These are phyloP conservation scores for Eragrostis nindensis DNA, from an alignment of 176 grass and related monocot species.

Conservation along the genomic window DNA sequence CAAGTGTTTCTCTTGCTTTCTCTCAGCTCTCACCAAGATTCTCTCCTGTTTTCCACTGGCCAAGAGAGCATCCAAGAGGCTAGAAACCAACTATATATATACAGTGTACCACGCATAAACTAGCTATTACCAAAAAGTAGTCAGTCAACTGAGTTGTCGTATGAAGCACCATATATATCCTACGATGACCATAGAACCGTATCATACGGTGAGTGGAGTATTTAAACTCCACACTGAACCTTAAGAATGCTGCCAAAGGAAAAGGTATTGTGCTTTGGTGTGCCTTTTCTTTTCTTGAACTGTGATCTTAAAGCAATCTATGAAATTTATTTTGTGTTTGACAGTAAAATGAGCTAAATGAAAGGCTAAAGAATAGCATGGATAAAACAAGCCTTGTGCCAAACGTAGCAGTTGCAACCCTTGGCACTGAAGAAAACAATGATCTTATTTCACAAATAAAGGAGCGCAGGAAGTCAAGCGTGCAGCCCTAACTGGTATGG, in stretches of 20 bases:
- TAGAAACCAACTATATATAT: no score
- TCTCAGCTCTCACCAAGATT: no score
- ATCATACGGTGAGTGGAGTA: no score
- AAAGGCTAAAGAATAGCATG: conserved; percentile 64
- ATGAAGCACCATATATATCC: no score
- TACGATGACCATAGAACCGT: no score
- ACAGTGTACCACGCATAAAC: no score
- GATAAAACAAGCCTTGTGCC: conserved; percentile 47
- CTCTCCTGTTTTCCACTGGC: no score
- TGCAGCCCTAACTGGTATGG: conserved; percentile 58
- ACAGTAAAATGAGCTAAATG: conserved; percentile 82
- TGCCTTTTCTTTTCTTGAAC: not conserved
- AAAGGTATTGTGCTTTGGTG: conserved; percentile 55
- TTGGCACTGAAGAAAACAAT: conserved; percentile 54
- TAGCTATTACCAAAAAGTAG: no score
- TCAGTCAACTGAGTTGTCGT: no score
- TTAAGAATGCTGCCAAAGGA: conserved; percentile 51
- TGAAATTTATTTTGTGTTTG: conserved; percentile 37
- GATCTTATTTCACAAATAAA: conserved; percentile 77
- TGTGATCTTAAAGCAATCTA: not conserved
- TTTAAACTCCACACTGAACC: no score
- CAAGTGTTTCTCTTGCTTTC: no score
- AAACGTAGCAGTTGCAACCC: conserved; percentile 44
- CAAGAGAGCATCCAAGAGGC: no score
- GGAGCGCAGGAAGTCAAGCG: conserved; percentile 55